Evolutionary conservation across 371 early-diverging fungal genomes (phyloP), one percentile per base, ranked within the genome.

Genomic region (Syncephalastrum racemosum): DNA sequence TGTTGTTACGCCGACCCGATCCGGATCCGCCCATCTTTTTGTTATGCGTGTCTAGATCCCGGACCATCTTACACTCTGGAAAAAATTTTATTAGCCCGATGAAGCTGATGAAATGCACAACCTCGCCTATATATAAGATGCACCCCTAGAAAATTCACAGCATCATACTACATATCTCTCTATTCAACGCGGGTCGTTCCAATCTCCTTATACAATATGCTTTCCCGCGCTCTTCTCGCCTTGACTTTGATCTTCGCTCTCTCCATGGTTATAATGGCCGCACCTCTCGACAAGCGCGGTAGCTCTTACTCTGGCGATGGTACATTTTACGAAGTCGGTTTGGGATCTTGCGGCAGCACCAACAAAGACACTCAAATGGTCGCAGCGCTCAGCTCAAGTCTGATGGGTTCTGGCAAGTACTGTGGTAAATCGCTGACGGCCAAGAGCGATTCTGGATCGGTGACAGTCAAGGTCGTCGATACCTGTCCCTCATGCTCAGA

Each of bases 391-490:
- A 67, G 71, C 19, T 46, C 54, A n/a, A 25, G 25, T 10, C 44
- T 62, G 15, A 72, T 79, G 70, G 16, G 39, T 2, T 45, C 43
- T 7, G 58, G 66, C 6, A 45, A 66, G 0, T 64, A 74, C 15
- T 86, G 85, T 49, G 80, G 81, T 27, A 68, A 74, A 57, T 14
- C 40, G 8, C 66, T 77, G 23, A 72, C 46, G 1, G 52, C 71
- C 8, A 67, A 55, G 8, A 70, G 68, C n/a, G 63, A 64, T 1
- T 52, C 50, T 39, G 72, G 73, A 8, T 56, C 60, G 4, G 78
- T 81, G 23, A 70, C 67, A n/a, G 80, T 73, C 22, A 74, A 22
- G 0, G 66, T 80, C n/a, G 72, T 79, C 19, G 85, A 84, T 57
- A 75, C 77, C 2, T 84, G 85, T 50, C 81, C 80, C 4, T 55